These are phyloP conservation scores for Pterulicium gracile DNA, from an alignment of 1,284 basidiomycete genomes.

Conservation along the genomic window DNA sequence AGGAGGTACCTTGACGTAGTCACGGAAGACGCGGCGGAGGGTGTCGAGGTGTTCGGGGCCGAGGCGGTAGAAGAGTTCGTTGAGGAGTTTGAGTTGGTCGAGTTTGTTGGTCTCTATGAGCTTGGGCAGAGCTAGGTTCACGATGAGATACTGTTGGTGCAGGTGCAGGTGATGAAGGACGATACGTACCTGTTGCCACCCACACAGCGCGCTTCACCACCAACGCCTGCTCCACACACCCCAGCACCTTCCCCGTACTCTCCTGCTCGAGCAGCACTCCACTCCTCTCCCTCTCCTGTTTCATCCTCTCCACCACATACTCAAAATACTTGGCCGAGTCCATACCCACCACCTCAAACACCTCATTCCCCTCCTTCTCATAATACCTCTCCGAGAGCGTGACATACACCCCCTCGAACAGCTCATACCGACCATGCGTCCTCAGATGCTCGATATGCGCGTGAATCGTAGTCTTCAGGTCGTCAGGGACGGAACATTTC, in stretches of 20 bases:
- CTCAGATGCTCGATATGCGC: conserved; percentile 43
- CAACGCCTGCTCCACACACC: conserved; percentile 29
- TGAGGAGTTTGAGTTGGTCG: conserved; percentile 44
- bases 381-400: conserved; percentile 42
- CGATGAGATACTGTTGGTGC: neutral
- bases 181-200: conserved; percentile 41
- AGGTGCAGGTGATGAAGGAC: conserved; percentile 6
- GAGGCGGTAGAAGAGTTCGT: conserved; percentile 54
- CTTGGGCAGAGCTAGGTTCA: conserved; percentile 40
- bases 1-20: conserved; percentile 37
- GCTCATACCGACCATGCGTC: conserved; percentile 40
- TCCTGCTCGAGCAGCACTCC: conserved; percentile 24
- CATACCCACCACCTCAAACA: conserved; percentile 26
- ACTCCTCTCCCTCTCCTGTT: conserved; percentile 32
- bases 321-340: conserved; percentile 44
- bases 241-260: conserved; percentile 22
- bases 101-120: conserved; percentile 45
- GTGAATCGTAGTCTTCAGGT: conserved; percentile 20
- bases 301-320: conserved; percentile 28
- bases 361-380: conserved; percentile 32
- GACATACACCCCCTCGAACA: conserved; percentile 46
- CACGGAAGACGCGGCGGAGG: conserved; percentile 55
- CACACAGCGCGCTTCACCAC: conserved; percentile 39
- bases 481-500: conserved; percentile 23
- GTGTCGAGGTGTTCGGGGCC: conserved; percentile 36